Evolutionary conservation across 2,329 filamentous ascomycete genomes (phyloP), one percentile per base, ranked within the genome.

Genomic region (Xylariaceae sp.): DNA sequence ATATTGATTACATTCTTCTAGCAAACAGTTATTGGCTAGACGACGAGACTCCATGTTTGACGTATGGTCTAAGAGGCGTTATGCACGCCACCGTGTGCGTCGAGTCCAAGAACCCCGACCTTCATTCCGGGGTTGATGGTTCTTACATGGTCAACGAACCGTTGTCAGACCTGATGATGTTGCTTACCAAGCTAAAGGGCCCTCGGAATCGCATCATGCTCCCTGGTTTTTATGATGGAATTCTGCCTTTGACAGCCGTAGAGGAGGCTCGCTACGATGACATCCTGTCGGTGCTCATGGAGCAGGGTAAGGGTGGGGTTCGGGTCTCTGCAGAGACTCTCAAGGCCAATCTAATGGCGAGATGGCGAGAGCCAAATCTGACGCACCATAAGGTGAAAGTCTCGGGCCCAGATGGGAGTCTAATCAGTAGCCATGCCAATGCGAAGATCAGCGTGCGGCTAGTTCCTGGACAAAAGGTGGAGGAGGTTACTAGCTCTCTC

Each of bases 21-120:
- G 94, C 95, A 19, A 99, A 99, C 78, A 97, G 93, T 75, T 99
- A 99, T 78, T 99, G 95, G 95, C 82, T 99, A 1, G 92, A 98
- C 70, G 94, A 99, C 69, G 89, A 96, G 64, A 92, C 96, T 2
- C 95, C 95, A 0, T 99, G 95, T 71, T 78, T 99, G 55, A 99
- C 95, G 0, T 99, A 99, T 61, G 95, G 95, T 1, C 82, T 98
- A 6, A 87, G 95, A 45, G 95, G 95, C 21, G 94, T 99, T 23
- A 88, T 99, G 19, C 94, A 98, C 72, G 94, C 93, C 4, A 96
- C 92, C 0, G 83, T 98, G 5, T 89, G 92, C 60, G 87, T 99
- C 23, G 89, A 96, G 63, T 96, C 92, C 55, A 86, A 87, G 48
- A 87, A 91, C 61, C 92, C 93, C 0, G 95, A 99, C 74, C 83